These are phyloP conservation scores for Aspergillus sp. DNA, from an alignment of 2,329 filamentous ascomycete species.

Conservation along the genomic window DNA sequence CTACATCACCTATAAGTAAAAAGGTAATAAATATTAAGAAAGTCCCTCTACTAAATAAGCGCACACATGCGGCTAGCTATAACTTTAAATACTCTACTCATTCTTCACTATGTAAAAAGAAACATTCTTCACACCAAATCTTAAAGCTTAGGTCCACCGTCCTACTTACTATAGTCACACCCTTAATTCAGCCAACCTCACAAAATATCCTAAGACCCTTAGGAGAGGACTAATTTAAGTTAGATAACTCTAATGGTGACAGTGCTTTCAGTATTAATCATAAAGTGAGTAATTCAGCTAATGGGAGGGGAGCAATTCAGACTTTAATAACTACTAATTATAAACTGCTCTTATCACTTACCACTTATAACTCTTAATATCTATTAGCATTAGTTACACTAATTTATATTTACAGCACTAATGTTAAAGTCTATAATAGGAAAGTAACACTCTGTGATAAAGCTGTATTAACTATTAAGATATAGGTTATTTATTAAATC, in stretches of 20 bases:
- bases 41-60: conserved; percentile 20
- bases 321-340: conserved; percentile 13
- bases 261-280: conserved; percentile 1
- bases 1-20: conserved; percentile 25
- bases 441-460: too few species aligned
- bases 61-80: conserved; percentile 19
- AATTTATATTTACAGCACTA: conserved; percentile 71
- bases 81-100: conserved; percentile 21
- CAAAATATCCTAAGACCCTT: conserved; percentile 3
- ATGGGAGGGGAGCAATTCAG: conserved; percentile 4
- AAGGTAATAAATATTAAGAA: conserved; percentile 15
- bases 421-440: too few species aligned
- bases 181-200: conserved; percentile 14
- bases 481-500: conserved; percentile 85
- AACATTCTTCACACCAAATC: conserved; percentile 27
- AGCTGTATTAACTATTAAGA: too few species aligned
- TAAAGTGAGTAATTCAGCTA: conserved; percentile 1
- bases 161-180: conserved; percentile 24
- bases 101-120: conserved; percentile 27
- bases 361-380: conserved; percentile 27
- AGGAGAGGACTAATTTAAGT: conserved; percentile 9
- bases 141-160: conserved; percentile 35
- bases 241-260: conserved; percentile 5
- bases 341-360: conserved; percentile 21
- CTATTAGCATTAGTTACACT: conserved; percentile 35